phyloP scores from a whole-genome alignment of 73 alveolate species.

The Paramecium tetraurelia region DNA sequence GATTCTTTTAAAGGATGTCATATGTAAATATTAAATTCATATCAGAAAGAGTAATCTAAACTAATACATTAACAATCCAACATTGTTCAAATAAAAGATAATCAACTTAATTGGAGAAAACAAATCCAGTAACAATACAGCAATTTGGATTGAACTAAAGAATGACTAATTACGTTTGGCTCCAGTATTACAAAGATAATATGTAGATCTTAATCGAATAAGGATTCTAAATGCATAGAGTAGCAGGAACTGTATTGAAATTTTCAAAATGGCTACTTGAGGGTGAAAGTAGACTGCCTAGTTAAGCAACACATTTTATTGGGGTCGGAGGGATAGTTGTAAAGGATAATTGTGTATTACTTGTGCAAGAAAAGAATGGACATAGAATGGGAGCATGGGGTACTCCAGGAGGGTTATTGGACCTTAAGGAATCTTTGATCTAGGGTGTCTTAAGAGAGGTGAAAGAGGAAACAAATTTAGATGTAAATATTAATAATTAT shows the following conservation, averaged over 20 bases:
- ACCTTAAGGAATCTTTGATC: slow-evolving; percentile 7
- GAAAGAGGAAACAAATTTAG: slow-evolving; percentile 54
- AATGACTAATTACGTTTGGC: background rate
- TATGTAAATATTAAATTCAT: background rate
- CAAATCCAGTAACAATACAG: background rate
- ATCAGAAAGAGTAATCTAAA: background rate
- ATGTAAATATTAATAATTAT: background rate
- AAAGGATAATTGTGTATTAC: slow-evolving; percentile 18
- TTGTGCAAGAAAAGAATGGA: slow-evolving; percentile 55
- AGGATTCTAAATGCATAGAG: slow-evolving; percentile 48
- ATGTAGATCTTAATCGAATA: background rate
- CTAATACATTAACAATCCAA: background rate
- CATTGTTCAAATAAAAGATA: background rate
- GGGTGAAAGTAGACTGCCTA: slow-evolving; percentile 30
- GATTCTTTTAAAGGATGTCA: background rate
- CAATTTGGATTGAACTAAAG: background rate
- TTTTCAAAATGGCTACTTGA: slow-evolving; percentile 50
- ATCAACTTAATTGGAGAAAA: background rate
- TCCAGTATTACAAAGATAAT: background rate
- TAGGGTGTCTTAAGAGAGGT: slow-evolving; percentile 55
- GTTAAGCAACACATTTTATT: slow-evolving; percentile 39
- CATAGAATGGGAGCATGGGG: background rate
- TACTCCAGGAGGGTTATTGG: slow-evolving; percentile 41
- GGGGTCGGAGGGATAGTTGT: slow-evolving; percentile 57
- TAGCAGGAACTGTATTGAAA: background rate